Evolutionary conservation across 2,329 filamentous ascomycete genomes (phyloP).

Genomic region (Aplosporella prunicola): DNA sequence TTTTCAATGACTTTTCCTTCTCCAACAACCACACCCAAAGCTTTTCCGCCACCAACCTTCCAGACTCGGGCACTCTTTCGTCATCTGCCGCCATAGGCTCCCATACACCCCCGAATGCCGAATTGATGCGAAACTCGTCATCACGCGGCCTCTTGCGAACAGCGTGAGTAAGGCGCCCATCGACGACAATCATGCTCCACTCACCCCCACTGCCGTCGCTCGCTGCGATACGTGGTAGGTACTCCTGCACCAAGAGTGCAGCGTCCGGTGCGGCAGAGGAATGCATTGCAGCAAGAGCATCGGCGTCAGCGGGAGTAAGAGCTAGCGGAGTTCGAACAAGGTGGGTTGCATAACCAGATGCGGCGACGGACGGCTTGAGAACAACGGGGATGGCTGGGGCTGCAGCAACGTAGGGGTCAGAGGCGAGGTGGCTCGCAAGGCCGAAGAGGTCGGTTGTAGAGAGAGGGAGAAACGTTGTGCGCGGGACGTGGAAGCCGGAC

Average conservation of each 20-base stretch:
- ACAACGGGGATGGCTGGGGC: background rate
- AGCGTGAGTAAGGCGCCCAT: conserved; percentile 1
- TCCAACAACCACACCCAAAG: conserved; percentile 6
- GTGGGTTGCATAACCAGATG: conserved; percentile 3
- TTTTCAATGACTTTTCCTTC: conserved; percentile 5
- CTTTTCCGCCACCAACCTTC: conserved; percentile 1
- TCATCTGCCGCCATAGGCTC: conserved; percentile 3
- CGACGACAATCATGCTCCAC: conserved; percentile 7
- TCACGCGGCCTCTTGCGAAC: conserved; percentile 5
- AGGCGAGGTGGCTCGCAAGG: background rate
- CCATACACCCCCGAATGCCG: conserved; percentile 5
- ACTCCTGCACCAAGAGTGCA: conserved; percentile 7
- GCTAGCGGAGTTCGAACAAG: background rate
- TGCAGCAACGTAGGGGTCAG: background rate
- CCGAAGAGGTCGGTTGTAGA: background rate
- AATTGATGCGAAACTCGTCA: conserved; percentile 8
- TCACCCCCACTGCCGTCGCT: conserved; percentile 3
- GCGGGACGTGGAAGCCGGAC: conserved; percentile 1
- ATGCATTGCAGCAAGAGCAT: background rate
- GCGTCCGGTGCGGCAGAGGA: background rate
- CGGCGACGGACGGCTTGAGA: conserved; percentile 9
- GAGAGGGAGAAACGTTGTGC: conserved; percentile 2
- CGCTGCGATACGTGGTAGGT: background rate
- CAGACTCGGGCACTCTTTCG: conserved; percentile 2
- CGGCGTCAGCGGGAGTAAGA: conserved; percentile 1